Evolutionary conservation across 768 basidiomycete species (phyloP), one percentile per base, ranked within the genome.

Genomic region (Amanita subjunquillea): DNA sequence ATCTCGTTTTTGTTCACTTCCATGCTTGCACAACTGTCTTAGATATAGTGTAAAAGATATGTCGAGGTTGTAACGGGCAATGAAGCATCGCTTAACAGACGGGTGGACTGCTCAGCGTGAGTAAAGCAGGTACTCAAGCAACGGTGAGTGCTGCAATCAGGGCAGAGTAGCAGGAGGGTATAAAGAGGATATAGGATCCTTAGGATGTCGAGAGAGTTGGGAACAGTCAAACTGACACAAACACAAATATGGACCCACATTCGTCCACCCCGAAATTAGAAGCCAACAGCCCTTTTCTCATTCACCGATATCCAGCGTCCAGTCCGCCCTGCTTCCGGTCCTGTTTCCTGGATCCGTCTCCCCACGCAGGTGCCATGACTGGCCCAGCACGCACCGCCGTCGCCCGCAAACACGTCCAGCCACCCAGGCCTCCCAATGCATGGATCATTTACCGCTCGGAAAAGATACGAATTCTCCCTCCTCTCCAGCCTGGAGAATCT

Each of bases 401-500:
- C 55, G 27, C 15, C 23, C 50, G 50, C 47, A 50, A 57, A 54
- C 54, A 54, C 56, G 49, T 55, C 15, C 66, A 72, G 51, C 72
- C 75, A 4, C 83, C 84, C 8, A 76, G 89, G 0, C 88, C 89
- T 3, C 80, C 82, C 8, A 91, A 91, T 62, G 82, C 88, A 0
- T 91, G 87, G 86, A 91, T 91, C 54, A 57, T 91, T 13, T 91
- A 86, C 65, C 79, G 89, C 39, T 79, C 83, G 2, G 74, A 79
- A 55, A 80, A 76, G 60, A 69, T 78, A 40, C 67, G 65, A 54
- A 62, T 68, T 9, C 62, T 83, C 48, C 68, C 71, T 15, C 68
- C 69, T 39, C 56, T 63, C 23, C 53, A 57, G 34, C 64, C 63
- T 23, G 69, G 65, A 17, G 58, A 61, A 61, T 62, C 64, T 42